Evolutionary conservation across 305 asterid species (phyloP).

Genomic region (Fraxinus sp.): DNA sequence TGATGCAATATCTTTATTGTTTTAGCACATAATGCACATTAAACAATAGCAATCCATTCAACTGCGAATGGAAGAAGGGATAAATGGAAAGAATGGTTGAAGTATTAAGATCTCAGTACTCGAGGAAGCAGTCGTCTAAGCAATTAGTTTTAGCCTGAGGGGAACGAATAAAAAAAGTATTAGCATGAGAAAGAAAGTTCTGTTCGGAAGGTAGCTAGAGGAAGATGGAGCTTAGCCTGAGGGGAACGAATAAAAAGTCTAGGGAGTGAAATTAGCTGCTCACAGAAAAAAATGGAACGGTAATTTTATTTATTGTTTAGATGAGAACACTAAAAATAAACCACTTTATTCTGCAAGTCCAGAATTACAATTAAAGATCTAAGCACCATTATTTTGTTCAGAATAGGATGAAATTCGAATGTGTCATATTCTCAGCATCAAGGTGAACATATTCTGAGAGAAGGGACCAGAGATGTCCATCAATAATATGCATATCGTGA

Average conservation of each 20-base stretch:
- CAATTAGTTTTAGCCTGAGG: neutral
- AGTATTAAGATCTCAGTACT: neutral
- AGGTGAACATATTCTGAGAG: neutral
- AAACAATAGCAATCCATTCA: neutral
- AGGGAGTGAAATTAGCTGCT: neutral
- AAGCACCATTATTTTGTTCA: neutral
- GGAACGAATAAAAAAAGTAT: too few relatives aligned
- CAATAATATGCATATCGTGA: neutral
- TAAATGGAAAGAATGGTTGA: neutral
- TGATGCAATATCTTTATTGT: neutral
- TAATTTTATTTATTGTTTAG: neutral
- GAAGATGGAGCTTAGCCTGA: neutral
- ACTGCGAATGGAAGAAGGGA: neutral
- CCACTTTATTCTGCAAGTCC: neutral
- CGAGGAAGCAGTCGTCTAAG: neutral
- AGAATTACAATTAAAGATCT: neutral
- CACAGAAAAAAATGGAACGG: neutral
- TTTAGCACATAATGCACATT: neutral
- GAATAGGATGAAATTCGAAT: neutral
- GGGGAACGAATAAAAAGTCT: neutral
- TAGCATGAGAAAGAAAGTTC: neutral
- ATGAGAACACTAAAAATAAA: neutral
- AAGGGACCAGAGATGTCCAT: neutral
- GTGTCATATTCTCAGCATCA: neutral
- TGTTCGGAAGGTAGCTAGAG: neutral